These are phyloP conservation scores for Diaporthe destruens DNA, from an alignment of 2,329 filamentous ascomycete species.

Conservation along the genomic window DNA sequence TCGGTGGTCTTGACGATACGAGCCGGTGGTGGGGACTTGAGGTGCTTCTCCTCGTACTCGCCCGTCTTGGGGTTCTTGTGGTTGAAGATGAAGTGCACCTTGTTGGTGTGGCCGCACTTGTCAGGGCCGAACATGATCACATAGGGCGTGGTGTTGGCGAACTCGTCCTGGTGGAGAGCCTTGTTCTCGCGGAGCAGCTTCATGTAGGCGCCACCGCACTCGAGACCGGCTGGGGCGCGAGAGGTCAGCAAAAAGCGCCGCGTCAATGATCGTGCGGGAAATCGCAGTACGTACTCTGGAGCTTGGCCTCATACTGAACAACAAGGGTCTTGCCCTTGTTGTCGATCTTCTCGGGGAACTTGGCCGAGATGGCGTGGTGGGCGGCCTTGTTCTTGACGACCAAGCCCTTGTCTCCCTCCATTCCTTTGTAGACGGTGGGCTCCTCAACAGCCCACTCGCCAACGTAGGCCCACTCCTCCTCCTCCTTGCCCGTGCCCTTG, in stretches of 20 bases:
- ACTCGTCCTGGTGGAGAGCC: slow-evolving; percentile 96
- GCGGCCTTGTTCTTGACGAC: slow-evolving; percentile 98
- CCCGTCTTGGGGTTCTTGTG: slow-evolving; percentile 99
- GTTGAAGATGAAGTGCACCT: slow-evolving; percentile 98
- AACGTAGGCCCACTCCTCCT: slow-evolving; percentile 97
- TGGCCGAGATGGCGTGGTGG: slow-evolving; percentile 99
- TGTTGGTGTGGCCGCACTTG: slow-evolving; percentile 99
- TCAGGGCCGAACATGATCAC: slow-evolving; percentile 99
- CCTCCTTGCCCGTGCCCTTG: slow-evolving; percentile 77
- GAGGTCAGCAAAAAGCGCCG: neutral
- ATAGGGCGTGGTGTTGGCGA: slow-evolving; percentile 96
- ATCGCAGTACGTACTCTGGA: slow-evolving; percentile 80
- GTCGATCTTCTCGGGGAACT: slow-evolving; percentile 96
- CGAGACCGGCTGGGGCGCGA: slow-evolving; percentile 78
- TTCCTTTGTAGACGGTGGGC: slow-evolving; percentile 89
- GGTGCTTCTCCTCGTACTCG: slow-evolving; percentile 99
- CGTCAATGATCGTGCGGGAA: neutral
- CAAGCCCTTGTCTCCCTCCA: slow-evolving; percentile 94
- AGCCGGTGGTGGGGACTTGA: slow-evolving; percentile 84
- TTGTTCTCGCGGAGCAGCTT: slow-evolving; percentile 99
- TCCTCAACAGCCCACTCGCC: slow-evolving; percentile 98
- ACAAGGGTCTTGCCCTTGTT: slow-evolving; percentile 98
- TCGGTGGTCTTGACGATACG: slow-evolving; percentile 92
- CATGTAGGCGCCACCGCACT: slow-evolving; percentile 98
- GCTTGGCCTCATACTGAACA: slow-evolving; percentile 99